Conservation (phyloP, 2,329 filamentous ascomycete species). For the Paecilomyces fulvus region DNA sequence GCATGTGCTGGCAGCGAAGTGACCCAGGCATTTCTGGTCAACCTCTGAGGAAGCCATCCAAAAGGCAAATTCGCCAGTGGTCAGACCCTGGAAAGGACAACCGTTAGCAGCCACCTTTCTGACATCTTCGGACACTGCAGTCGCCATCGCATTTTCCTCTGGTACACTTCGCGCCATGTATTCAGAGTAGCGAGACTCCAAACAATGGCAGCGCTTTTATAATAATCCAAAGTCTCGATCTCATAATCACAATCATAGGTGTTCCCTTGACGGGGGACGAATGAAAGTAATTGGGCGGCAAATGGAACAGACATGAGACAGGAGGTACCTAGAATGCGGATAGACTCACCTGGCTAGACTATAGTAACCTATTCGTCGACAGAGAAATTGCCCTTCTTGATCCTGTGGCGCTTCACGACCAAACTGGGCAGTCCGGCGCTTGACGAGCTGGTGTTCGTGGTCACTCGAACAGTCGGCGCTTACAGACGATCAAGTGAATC, state of each 20-base stretch:
- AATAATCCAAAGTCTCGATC: not conserved
- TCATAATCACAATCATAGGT: not conserved
- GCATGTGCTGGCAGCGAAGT: constrained; percentile 72
- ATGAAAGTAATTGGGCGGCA: not conserved
- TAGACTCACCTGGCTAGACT: not conserved
- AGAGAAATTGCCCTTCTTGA: not conserved
- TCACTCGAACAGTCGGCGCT: not conserved
- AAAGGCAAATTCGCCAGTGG: constrained; percentile 25
- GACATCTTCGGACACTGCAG: not conserved
- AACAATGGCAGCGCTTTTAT: not conserved
- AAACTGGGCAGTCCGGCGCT: not conserved
- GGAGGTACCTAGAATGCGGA: not conserved
- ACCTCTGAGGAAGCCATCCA: constrained; percentile 93
- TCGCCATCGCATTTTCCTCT: not conserved
- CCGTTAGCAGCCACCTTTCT: constrained; percentile 20
- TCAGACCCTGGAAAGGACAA: constrained; percentile 20
- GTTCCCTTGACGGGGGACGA: not conserved
- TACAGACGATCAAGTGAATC: not conserved
- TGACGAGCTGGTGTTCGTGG: not conserved
- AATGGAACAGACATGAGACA: not conserved
- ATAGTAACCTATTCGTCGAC: not conserved
- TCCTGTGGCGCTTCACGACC: not conserved
- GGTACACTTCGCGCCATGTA: no score
- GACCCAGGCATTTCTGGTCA: constrained; percentile 93
- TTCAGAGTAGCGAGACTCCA: not conserved